These are phyloP conservation scores for Flaveria floridana DNA, from an alignment of 140 eudicot species.

Conservation along the genomic window DNA sequence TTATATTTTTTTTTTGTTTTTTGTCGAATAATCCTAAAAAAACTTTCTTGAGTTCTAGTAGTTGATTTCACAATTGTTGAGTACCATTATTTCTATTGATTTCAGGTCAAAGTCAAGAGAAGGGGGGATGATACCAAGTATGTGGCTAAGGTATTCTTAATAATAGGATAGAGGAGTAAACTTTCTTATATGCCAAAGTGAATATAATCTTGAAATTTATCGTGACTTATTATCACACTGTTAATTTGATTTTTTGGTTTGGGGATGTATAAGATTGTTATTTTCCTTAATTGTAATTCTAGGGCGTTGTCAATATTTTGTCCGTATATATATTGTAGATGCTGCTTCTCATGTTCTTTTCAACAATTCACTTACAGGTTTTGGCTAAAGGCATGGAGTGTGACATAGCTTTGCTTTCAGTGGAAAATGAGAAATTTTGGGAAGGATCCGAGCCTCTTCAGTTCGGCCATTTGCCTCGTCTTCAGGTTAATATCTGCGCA, in stretches of 20 bases:
- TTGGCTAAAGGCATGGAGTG: slow-evolving; percentile 92
- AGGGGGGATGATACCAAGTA: slow-evolving; percentile 97
- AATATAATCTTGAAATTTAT: slow-evolving; percentile 3
- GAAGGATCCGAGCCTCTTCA: slow-evolving; percentile 77
- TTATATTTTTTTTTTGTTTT: not conserved
- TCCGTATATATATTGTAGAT: not conserved
- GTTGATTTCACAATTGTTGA: slow-evolving; percentile 15
- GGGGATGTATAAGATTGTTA: slow-evolving; percentile 3
- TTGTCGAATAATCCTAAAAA: slow-evolving; percentile 14
- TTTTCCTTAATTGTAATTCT: not conserved
- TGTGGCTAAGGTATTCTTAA: slow-evolving; percentile 77
- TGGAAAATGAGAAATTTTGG: slow-evolving; percentile 87
- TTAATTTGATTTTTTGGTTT: not conserved
- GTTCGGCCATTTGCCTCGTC: slow-evolving; percentile 79
- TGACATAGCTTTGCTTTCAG: slow-evolving; percentile 93
- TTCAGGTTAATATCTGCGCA: slow-evolving; percentile 58
- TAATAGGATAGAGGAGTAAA: slow-evolving; percentile 6
- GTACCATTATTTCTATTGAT: slow-evolving; percentile 15
- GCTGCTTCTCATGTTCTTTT: slow-evolving; percentile 24
- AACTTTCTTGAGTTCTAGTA: not conserved
- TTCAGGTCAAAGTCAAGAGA: slow-evolving; percentile 95
- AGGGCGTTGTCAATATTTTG: not conserved
- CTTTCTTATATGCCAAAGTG: slow-evolving; percentile 15
- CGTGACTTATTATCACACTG: slow-evolving; percentile 3
- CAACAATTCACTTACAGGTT: slow-evolving; percentile 50